Evolutionary conservation across 805 yeast species (phyloP), one percentile per base, ranked within the genome.

Genomic region (Cyberlindnera suaveolens): DNA sequence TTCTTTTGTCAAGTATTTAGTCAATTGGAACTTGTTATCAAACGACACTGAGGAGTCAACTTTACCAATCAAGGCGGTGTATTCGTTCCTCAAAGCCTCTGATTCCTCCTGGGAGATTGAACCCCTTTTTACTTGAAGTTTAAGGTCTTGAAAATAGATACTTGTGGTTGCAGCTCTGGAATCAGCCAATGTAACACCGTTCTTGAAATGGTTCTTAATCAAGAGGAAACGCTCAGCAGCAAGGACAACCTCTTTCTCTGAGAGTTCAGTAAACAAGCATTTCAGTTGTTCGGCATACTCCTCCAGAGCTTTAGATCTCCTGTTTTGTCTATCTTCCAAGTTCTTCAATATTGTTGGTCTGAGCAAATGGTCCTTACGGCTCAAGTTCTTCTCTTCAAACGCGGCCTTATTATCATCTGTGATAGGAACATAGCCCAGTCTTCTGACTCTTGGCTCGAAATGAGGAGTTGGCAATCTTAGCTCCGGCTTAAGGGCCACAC

Each of bases 361-460:
- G 8, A 72, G 75, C 35, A 79, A 64, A 41, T 67, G 70, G 56
- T 84, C 87, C 58, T 85, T 84, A 63, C 95, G 77, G 4, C 80
- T 71, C 72, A 82, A 68, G 50, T 72, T 73, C 11, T 67, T 67
- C 56, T 72, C 79, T 63, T 87, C 96, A 35, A 66, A 66, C 36
- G 64, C 63, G 1, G 88, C 84, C 41, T 66, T 70, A 27, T 58
- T 63, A 13, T 67, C 63, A 46, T 81, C 78, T 14, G 58, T 62
- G 27, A 88, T 67, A 31, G 73, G 70, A 16, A 66, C 71, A 53
- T 75, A 76, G 1, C 97, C 97, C 53, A 91, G 80, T 62, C 98
- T 75, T 67, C 99, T 80, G 8, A 77, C 69, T 37, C 89, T 74
- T 35, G 98, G 96, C n/a, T 72, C 83, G 63, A 90, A 91, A 63